Conservation (phyloP, 176 grass and related monocot genomes). For the Rhynchospora tenuis region DNA sequence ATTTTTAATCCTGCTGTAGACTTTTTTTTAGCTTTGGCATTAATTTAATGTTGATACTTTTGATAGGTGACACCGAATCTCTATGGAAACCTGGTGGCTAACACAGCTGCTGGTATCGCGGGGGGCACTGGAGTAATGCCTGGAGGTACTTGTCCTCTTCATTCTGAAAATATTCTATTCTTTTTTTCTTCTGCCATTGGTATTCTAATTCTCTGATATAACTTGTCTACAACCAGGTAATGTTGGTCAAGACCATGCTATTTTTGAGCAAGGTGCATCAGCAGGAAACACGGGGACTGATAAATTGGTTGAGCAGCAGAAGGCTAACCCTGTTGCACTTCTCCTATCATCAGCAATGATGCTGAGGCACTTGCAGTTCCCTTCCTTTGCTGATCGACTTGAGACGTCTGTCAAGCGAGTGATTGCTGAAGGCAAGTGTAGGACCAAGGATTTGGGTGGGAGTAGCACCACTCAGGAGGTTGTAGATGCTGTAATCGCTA, state of each 20-base stretch:
- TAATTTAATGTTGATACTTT: constrained; percentile 20
- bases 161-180: neutral
- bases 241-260: constrained; percentile 86
- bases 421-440: constrained; percentile 45
- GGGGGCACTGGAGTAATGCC: constrained; percentile 97
- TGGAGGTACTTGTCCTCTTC: constrained; percentile 58
- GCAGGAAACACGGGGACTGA: constrained; percentile 79
- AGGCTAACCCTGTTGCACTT: constrained; percentile 78
- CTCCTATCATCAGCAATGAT: constrained; percentile 92
- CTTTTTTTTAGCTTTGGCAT: constrained; percentile 15
- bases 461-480: constrained; percentile 82
- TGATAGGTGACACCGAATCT: constrained; percentile 96
- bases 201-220: neutral
- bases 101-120: constrained; percentile 93
- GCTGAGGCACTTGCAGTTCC: constrained; percentile 86
- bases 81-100: constrained; percentile 94
- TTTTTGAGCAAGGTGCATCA: constrained; percentile 98
- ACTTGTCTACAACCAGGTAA: constrained; percentile 48
- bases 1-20: neutral
- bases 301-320: constrained; percentile 64
- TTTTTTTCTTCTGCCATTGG: constrained; percentile 2
- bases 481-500: constrained; percentile 69
- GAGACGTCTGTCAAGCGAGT: constrained; percentile 78
- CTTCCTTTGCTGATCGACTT: constrained; percentile 77
- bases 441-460: constrained; percentile 82